phyloP scores from a whole-genome alignment of 1,284 basidiomycete species.

The Hymenochaete sp. region DNA sequence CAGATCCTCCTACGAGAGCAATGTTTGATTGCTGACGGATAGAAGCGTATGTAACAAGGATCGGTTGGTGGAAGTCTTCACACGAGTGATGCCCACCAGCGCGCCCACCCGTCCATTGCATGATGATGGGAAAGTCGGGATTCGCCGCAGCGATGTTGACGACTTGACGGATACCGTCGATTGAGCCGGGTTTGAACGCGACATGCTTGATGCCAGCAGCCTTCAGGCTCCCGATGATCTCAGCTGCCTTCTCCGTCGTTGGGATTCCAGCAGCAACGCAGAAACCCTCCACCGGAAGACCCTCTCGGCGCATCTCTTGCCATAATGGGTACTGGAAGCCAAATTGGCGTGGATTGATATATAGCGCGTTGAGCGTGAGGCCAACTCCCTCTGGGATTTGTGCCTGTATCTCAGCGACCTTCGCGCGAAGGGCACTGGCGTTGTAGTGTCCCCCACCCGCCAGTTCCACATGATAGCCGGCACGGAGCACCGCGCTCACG shows the following conservation, averaged over 20 bases:
- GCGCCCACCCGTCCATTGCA: slow-evolving; percentile 98
- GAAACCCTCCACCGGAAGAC: slow-evolving; percentile 93
- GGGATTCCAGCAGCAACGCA: slow-evolving; percentile 96
- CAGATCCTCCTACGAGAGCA: slow-evolving; percentile 89
- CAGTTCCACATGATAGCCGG: slow-evolving; percentile 93
- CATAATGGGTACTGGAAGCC: slow-evolving; percentile 94
- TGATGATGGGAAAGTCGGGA: slow-evolving; percentile 94
- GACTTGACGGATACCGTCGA: slow-evolving; percentile 95
- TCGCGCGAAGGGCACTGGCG: slow-evolving; percentile 76
- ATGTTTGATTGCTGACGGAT: slow-evolving; percentile 90
- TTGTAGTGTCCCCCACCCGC: slow-evolving; percentile 98
- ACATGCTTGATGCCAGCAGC: slow-evolving; percentile 87
- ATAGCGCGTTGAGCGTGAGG: slow-evolving; percentile 89
- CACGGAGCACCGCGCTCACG: slow-evolving; percentile 85
- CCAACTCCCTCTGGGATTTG: slow-evolving; percentile 82
- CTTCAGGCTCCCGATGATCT: slow-evolving; percentile 78
- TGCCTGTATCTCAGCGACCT: slow-evolving; percentile 83
- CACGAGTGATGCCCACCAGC: slow-evolving; percentile 99
- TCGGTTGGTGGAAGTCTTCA: slow-evolving; percentile 98
- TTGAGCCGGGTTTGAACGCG: slow-evolving; percentile 95
- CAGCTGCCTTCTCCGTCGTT: slow-evolving; percentile 85
- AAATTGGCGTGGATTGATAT: slow-evolving; percentile 98
- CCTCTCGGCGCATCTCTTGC: slow-evolving; percentile 95
- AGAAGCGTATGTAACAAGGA: slow-evolving; percentile 82
- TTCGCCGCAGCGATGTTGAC: slow-evolving; percentile 92